A percentile compares a stretch with the other conserved stretches of the same genome.
Evolutionary conservation across 768 basidiomycete species (phyloP).

Genomic region (Boletus barrowsii): DNA sequence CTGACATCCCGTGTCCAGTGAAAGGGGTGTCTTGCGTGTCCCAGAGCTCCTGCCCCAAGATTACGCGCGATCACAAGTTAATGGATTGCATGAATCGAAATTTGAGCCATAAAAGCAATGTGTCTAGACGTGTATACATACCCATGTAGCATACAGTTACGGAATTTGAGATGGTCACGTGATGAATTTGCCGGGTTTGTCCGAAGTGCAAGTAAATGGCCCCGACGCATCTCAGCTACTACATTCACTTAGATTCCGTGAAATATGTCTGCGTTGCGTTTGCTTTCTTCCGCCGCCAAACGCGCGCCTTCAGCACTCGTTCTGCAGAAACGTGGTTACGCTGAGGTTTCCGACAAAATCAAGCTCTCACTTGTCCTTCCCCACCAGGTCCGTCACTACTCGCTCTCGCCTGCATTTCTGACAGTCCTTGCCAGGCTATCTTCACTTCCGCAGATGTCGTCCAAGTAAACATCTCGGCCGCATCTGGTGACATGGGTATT

Average conservation of each 20-base stretch:
- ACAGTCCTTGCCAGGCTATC: slow-evolving; percentile 59
- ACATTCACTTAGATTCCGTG: not conserved
- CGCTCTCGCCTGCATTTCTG: slow-evolving; percentile 4
- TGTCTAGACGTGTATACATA: too few species aligned
- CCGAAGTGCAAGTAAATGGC: slow-evolving; percentile 15
- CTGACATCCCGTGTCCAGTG: slow-evolving; percentile 39
- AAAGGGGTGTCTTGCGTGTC: slow-evolving; percentile 60
- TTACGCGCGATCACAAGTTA: slow-evolving; percentile 40
- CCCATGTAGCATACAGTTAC: too few species aligned
- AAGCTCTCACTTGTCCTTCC: slow-evolving; percentile 92
- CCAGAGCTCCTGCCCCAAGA: slow-evolving; percentile 62
- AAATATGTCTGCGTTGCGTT: slow-evolving; percentile 74
- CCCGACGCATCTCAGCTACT: not conserved
- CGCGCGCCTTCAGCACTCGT: slow-evolving; percentile 51
- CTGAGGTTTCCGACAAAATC: slow-evolving; percentile 87
- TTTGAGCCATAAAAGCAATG: slow-evolving; percentile 20
- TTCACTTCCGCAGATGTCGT: slow-evolving; percentile 89
- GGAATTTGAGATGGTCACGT: slow-evolving; percentile 18
- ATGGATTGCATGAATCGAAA: slow-evolving; percentile 25
- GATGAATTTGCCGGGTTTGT: slow-evolving; percentile 26
- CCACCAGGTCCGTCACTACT: slow-evolving; percentile 70
- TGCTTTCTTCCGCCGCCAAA: slow-evolving; percentile 61
- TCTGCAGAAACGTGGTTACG: slow-evolving; percentile 78
- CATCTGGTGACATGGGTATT: slow-evolving; percentile 98
- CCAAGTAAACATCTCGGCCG: slow-evolving; percentile 93